Base-by-base conservation (phyloP, 495 filamentous ascomycete genomes). In the Xylaria nigripes region DNA sequence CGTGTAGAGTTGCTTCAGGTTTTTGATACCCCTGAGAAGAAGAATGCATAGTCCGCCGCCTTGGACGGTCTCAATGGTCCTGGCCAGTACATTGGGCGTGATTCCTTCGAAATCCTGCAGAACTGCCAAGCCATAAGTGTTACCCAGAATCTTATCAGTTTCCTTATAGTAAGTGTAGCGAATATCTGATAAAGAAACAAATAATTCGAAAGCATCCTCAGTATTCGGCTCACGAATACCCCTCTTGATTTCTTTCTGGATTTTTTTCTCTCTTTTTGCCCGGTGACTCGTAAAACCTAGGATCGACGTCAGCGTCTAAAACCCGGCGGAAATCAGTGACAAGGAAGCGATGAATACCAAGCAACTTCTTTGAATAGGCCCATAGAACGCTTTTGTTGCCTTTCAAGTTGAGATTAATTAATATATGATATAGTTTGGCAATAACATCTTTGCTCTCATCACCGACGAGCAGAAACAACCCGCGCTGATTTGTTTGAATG, bases 101-200 rank as follows among this genome's bases (percentile, higher is more conserved):
- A 99, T 84, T 23, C 90, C 94, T 66, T 99, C 94, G 61, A 99
- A 99, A 57, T 99, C 94, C 65, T 99, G 94, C 51, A 99, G 73
- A 57, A 97, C 93, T 42, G 69, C 68, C 87, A 97, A 97, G 58
- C 94, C 93, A 67, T 92, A 99, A 27, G 94, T 99, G 70, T 97
- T 96, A 59, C 94, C 94, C 36, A 99, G 71, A 65, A 99, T 97
- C 76, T 95, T 96, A 56, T 99, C 94, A n/a, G 94, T 97, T 72
- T 99, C 94, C 72, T 99, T 99, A 76, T 99, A 99, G 78, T 95
- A 99, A 36, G 92, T 88, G 81, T 97, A 99, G 60, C 94, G 88
- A 61, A 99, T 95, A 66, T 96, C 90, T 70, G 96, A 87, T 51
- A 96, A 82, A 18, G 89, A 90, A 66, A 99, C 86, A 73, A 99